Conservation (phyloP, 805 yeast genomes). For the Metschnikowia continentalis region DNA sequence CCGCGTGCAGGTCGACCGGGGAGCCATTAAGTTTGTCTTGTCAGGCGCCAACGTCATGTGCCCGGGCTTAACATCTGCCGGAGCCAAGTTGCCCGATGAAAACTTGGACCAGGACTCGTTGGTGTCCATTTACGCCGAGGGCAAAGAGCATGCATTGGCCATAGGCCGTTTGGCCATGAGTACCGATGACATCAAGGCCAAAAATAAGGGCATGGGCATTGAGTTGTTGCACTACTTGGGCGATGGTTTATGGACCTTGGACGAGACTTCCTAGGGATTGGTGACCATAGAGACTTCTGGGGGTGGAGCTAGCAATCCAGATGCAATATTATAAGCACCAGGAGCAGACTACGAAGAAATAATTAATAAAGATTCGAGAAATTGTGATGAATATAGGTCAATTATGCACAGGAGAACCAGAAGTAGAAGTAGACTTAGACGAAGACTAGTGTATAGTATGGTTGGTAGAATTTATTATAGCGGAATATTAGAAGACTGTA, state of each 20-base stretch:
- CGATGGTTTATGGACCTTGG: constrained; percentile 79
- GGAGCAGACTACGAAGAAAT: too few relatives aligned
- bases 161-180: constrained; percentile 85
- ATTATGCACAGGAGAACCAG: too few relatives aligned
- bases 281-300: too few relatives aligned
- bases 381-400: too few relatives aligned
- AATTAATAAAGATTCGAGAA: too few relatives aligned
- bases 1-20: constrained; percentile 84
- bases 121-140: constrained; percentile 86
- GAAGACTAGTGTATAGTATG: too few relatives aligned
- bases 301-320: too few relatives aligned
- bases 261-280: constrained; percentile 23
- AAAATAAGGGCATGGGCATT: constrained; percentile 86
- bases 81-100: constrained; percentile 77
- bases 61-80: constrained; percentile 85
- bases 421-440: too few relatives aligned
- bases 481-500: too few relatives aligned
- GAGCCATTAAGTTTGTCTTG: constrained; percentile 92
- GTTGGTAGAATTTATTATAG: too few relatives aligned
- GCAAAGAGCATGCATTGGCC: constrained; percentile 87
- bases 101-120: constrained; percentile 62
- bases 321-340: too few relatives aligned
- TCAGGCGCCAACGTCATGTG: constrained; percentile 98
- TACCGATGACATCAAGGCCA: constrained; percentile 77
- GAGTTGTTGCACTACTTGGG: constrained; percentile 81